phyloP scores from a whole-genome alignment of 371 early-diverging fungal species.

The Mucor plumbeus region DNA sequence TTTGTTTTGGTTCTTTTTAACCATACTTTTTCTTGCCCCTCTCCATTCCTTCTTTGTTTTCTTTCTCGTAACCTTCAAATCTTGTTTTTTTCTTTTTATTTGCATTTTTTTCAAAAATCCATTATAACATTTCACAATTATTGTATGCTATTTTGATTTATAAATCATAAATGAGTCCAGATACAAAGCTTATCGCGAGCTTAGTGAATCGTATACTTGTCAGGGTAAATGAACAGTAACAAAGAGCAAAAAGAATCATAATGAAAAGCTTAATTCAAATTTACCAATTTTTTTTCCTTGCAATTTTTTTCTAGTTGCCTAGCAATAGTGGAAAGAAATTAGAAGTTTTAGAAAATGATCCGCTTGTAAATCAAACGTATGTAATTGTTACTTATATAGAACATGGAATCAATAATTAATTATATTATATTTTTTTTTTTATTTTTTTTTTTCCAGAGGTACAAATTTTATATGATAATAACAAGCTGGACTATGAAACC shows the following conservation, averaged over 20 bases:
- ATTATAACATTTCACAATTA: not conserved
- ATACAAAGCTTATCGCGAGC: constrained; percentile 50
- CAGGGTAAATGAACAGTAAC: constrained; percentile 28
- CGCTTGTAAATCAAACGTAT: constrained; percentile 65
- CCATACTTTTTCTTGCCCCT: not conserved
- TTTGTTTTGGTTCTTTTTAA: constrained; percentile 1
- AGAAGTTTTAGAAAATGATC: constrained; percentile 64
- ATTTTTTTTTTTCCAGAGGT: constrained; percentile 18
- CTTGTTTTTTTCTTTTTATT: not conserved
- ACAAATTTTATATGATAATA: constrained; percentile 10
- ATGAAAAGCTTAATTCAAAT: constrained; percentile 6
- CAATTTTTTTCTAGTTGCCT: constrained; percentile 55
- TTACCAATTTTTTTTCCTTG: constrained; percentile 11
- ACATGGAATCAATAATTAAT: not conserved
- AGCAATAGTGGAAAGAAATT: constrained; percentile 59
- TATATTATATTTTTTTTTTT: constrained; percentile 7
- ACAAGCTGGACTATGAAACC: constrained; percentile 6
- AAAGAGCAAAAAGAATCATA: not conserved
- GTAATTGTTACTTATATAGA: not conserved
- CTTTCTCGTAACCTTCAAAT: constrained; percentile 10
- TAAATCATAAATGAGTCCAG: constrained; percentile 40
- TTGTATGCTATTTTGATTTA: constrained; percentile 5
- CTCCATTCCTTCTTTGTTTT: constrained; percentile 1
- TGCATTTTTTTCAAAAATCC: constrained; percentile 1
- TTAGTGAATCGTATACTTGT: constrained; percentile 47